Evolutionary conservation across 768 basidiomycete species (phyloP).

Genomic region (Coprinopsis marcescibilis): DNA sequence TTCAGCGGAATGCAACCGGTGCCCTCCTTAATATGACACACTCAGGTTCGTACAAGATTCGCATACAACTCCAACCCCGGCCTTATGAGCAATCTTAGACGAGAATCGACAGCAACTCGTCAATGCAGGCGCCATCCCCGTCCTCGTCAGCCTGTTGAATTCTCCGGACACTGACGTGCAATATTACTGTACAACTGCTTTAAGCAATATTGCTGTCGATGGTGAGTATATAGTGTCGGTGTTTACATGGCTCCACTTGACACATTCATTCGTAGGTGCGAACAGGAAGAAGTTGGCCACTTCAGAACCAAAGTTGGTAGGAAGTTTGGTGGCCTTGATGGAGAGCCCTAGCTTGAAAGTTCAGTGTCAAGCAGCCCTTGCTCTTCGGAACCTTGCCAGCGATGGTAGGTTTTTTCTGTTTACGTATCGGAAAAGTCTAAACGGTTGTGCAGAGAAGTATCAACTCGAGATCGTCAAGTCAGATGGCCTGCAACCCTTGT

Average conservation of each 20-base stretch:
- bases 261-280: conserved; percentile 38
- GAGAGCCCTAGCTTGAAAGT: conserved; percentile 97
- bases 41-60: no score
- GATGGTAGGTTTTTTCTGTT: conserved; percentile 58
- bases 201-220: conserved; percentile 98
- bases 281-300: conserved; percentile 94
- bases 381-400: conserved; percentile 92
- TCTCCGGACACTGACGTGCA: conserved; percentile 99
- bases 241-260: conserved; percentile 2
- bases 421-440: not conserved
- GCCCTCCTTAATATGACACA: conserved; percentile 99
- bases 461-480: conserved; percentile 97
- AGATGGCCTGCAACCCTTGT: conserved; percentile 85
- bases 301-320: conserved; percentile 90
- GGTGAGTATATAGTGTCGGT: conserved; percentile 33
- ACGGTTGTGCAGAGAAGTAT: conserved; percentile 73
- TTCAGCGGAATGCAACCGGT: conserved; percentile 97
- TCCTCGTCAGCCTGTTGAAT: conserved; percentile 89
- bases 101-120: conserved; percentile 99
- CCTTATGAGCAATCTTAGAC: conserved; percentile 43
- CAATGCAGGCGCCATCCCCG: conserved; percentile 96
- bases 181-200: conserved; percentile 97
- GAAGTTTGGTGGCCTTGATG: conserved; percentile 92
- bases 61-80: no score
- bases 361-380: conserved; percentile 96